phyloP scores from a whole-genome alignment of 2,329 filamentous ascomycete genomes.

The Truncatella angustata region DNA sequence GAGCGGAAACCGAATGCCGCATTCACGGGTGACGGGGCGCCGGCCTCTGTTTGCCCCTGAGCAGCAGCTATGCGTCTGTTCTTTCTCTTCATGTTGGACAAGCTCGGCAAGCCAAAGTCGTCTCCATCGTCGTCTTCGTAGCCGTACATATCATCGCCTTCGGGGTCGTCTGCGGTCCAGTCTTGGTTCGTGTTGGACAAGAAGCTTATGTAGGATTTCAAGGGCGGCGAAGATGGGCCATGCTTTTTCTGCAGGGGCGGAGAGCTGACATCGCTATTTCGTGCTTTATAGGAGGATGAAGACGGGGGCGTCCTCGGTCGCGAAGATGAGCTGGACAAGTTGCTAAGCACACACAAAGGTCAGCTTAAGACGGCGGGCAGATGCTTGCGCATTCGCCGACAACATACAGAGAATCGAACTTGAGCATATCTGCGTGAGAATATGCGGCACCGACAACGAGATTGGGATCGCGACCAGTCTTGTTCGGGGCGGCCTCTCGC shows the following conservation, averaged over 20 bases:
- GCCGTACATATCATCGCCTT: conserved; percentile 71
- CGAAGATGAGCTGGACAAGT: conserved; percentile 56
- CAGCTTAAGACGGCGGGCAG: not conserved
- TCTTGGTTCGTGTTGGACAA: conserved; percentile 79
- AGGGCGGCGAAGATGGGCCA: conserved; percentile 59
- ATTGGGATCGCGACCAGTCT: conserved; percentile 57
- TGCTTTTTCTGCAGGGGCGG: conserved; percentile 37
- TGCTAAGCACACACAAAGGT: conserved; percentile 39
- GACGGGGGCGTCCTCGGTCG: conserved; percentile 75
- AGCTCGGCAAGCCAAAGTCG: conserved; percentile 90
- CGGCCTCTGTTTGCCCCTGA: conserved; percentile 32
- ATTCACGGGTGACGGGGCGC: conserved; percentile 35
- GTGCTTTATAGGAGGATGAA: conserved; percentile 50
- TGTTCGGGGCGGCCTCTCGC: conserved; percentile 52
- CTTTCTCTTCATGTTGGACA: conserved; percentile 86
- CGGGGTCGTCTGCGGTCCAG: conserved; percentile 66
- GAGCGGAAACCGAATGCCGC: conserved; percentile 35
- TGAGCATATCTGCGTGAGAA: conserved; percentile 92
- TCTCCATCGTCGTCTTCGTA: conserved; percentile 89
- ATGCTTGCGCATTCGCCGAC: not conserved
- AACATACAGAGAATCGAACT: conserved; percentile 75
- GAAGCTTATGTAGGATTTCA: conserved; percentile 77
- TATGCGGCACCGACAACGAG: conserved; percentile 92
- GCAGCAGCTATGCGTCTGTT: conserved; percentile 50
- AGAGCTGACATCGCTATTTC: conserved; percentile 55